These are phyloP conservation scores for Dactylellina cionopaga DNA, from an alignment of 2,329 filamentous ascomycete genomes.

Conservation along the genomic window DNA sequence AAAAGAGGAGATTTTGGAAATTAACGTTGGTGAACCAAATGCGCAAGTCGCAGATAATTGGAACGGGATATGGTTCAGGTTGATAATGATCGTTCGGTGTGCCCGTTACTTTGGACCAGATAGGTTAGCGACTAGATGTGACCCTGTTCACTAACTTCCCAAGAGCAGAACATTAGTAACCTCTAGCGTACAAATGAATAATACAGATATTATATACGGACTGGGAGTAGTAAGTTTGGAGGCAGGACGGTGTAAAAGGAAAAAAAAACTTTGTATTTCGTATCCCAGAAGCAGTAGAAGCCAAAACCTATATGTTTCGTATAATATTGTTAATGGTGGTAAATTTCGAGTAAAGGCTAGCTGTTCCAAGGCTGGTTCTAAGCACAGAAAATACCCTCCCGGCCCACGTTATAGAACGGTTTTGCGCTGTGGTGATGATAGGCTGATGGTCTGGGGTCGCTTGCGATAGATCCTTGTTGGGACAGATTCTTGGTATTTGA, in stretches of 20 bases:
- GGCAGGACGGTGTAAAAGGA: conserved; percentile 11
- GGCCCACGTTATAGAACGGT: conserved; percentile 46
- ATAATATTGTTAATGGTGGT: conserved; percentile 43
- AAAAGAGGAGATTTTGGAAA: conserved; percentile 19
- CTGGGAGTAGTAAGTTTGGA: conserved; percentile 6
- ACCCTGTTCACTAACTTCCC: conserved; percentile 28
- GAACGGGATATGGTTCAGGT: conserved; percentile 47
- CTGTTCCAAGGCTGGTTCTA: conserved; percentile 10
- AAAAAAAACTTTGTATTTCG: no score
- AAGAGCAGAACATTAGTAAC: background rate
- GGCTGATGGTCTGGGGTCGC: conserved; percentile 40
- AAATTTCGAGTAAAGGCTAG: conserved; percentile 4
- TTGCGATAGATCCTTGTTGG: conserved; percentile 40
- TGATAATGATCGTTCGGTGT: conserved; percentile 49
- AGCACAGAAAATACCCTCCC: conserved; percentile 33
- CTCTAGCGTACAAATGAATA: conserved; percentile 1
- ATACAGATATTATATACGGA: conserved; percentile 18
- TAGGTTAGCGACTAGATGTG: conserved; percentile 31
- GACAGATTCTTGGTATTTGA: conserved; percentile 42
- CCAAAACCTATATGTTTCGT: conserved; percentile 47
- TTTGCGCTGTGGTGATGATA: conserved; percentile 32
- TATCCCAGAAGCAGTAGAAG: conserved; percentile 37
- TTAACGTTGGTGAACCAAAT: conserved; percentile 43
- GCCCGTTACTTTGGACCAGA: conserved; percentile 44
- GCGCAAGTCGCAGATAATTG: conserved; percentile 46